Conservation (phyloP, 306 rosid species). For the Glycine tomentella region DNA sequence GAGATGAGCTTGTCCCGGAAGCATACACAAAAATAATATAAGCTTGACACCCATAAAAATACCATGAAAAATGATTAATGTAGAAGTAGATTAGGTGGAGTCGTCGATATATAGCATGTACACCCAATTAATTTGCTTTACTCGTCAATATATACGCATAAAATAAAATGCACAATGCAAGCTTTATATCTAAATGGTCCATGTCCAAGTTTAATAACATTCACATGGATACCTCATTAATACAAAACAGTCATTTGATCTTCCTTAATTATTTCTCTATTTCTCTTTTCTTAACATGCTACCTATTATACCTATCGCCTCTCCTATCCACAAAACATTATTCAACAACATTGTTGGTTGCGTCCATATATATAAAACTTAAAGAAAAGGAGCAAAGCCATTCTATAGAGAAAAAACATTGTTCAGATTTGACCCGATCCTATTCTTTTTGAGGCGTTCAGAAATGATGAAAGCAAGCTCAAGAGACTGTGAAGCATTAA, state of each 20-base stretch:
- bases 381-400: constrained; percentile 11
- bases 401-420: constrained; percentile 41
- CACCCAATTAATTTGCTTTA: not conserved
- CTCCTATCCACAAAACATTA: not conserved
- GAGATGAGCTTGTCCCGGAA: no score
- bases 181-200: not conserved
- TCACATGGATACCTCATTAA: not conserved
- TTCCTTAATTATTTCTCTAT: not conserved
- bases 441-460: constrained; percentile 71
- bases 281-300: not conserved
- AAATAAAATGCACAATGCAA: not conserved
- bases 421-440: constrained; percentile 57
- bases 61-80: no score
- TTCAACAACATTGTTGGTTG: not conserved
- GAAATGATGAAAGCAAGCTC: constrained; percentile 90
- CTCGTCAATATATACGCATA: not conserved
- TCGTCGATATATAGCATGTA: no score
- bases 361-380: not conserved
- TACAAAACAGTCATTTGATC: not conserved
- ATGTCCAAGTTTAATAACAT: constrained; percentile 1
- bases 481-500: constrained; percentile 86
- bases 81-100: no score
- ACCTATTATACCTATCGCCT: not conserved
- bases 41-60: no score
- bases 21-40: no score